These are phyloP conservation scores for Nemania serpens DNA, from an alignment of 2,329 filamentous ascomycete species.

Conservation along the genomic window DNA sequence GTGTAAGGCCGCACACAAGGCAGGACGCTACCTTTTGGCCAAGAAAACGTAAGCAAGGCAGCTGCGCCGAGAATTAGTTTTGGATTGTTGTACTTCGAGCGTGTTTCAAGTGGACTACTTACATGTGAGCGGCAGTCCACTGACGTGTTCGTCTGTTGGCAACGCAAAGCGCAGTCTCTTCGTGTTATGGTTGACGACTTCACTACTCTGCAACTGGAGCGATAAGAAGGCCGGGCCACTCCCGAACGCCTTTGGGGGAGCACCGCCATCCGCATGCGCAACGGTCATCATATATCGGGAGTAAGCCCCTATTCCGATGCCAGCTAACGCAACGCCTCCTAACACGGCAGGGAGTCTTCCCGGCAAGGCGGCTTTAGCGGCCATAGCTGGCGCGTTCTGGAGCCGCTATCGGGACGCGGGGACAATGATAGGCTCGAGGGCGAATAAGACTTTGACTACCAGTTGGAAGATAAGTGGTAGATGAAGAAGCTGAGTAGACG, in stretches of 20 bases:
- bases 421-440: too few relatives aligned
- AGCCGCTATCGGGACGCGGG: too few relatives aligned
- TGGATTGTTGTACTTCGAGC: background rate
- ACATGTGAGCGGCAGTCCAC: constrained; percentile 58
- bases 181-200: constrained; percentile 62
- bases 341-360: constrained; percentile 12
- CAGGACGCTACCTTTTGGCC: constrained; percentile 59
- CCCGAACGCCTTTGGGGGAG: constrained; percentile 41
- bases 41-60: constrained; percentile 64
- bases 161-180: constrained; percentile 62
- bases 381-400: constrained; percentile 6
- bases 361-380: constrained; percentile 13
- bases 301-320: constrained; percentile 34
- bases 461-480: background rate
- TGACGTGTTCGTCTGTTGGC: constrained; percentile 51
- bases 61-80: constrained; percentile 39
- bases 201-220: constrained; percentile 55
- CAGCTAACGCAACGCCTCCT: constrained; percentile 26
- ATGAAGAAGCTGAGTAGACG: background rate
- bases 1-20: constrained; percentile 71
- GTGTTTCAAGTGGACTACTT: constrained; percentile 22
- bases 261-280: constrained; percentile 36
- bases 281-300: constrained; percentile 31
- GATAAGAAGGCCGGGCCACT: constrained; percentile 49
- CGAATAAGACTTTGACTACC: too few relatives aligned